phyloP scores from a whole-genome alignment of 108 stramenopile species.

The Chaetoceros tenuissimus region DNA sequence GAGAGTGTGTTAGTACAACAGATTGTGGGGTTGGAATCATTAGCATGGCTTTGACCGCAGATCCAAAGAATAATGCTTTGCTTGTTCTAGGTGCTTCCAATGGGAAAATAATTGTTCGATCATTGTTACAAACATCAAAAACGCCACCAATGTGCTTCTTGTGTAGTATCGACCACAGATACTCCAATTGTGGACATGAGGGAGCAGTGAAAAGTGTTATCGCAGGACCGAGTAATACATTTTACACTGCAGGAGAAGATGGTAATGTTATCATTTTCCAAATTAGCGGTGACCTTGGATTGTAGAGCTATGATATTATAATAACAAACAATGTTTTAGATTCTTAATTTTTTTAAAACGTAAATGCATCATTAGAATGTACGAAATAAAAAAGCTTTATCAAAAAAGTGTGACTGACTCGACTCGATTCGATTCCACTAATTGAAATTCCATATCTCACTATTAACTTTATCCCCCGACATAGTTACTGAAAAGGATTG shows the following conservation, averaged over 20 bases:
- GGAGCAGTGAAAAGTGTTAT: constrained; percentile 59
- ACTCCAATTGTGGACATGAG: constrained; percentile 45
- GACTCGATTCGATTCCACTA: no score
- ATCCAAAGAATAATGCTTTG: constrained; percentile 42
- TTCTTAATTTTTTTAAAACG: no score
- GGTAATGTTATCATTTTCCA: constrained; percentile 76
- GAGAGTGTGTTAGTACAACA: constrained; percentile 71
- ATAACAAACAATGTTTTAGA: no score
- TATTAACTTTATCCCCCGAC: no score
- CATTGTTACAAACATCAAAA: constrained; percentile 58
- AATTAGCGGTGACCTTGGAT: constrained; percentile 71
- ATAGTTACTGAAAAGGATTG: no score
- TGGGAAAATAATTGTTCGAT: constrained; percentile 71
- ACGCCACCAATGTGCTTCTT: constrained; percentile 49
- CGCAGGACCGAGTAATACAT: constrained; percentile 65
- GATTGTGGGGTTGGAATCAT: constrained; percentile 70
- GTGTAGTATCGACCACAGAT: constrained; percentile 25
- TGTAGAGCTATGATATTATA: constrained; percentile 33
- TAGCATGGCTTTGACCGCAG: constrained; percentile 54
- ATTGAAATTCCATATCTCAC: no score
- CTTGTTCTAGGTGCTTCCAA: constrained; percentile 59
- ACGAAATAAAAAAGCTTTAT: no score
- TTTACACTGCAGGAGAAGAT: constrained; percentile 76
- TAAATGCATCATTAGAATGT: no score
- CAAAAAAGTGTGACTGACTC: no score